Conservation (phyloP, 2,329 filamentous ascomycete species). For the Aureobasidium uvarum region DNA sequence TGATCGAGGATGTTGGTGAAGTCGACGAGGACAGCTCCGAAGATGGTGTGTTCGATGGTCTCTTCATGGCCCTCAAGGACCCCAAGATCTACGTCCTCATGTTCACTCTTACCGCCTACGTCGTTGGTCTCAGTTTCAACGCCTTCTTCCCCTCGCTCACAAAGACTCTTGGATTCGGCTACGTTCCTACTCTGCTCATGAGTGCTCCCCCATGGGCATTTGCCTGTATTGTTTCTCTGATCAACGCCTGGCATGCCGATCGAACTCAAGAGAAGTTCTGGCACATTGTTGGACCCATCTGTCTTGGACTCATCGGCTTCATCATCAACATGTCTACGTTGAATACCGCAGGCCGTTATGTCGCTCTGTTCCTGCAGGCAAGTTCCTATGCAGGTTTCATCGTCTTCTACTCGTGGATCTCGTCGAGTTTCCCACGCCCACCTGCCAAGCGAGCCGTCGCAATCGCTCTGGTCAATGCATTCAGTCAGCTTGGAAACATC, state of each 20-base stretch:
- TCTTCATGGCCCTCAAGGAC: constrained; percentile 33
- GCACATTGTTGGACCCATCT: constrained; percentile 57
- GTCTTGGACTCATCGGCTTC: constrained; percentile 57
- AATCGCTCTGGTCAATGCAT: constrained; percentile 35
- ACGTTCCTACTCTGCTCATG: constrained; percentile 38
- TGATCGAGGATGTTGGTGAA: constrained; percentile 37
- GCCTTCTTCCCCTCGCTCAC: constrained; percentile 41
- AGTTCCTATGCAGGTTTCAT: constrained; percentile 58
- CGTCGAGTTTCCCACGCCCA: constrained; percentile 34
- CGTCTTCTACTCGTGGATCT: constrained; percentile 60
- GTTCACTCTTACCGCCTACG: constrained; percentile 20
- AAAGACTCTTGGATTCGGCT: constrained; percentile 41
- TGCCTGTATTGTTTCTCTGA: constrained; percentile 31
- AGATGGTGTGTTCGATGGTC: constrained; percentile 36
- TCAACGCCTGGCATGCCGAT: constrained; percentile 33
- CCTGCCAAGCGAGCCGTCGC: constrained; percentile 36
- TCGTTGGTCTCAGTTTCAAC: constrained; percentile 29
- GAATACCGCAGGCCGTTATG: constrained; percentile 57
- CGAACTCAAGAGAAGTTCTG: constrained; percentile 49
- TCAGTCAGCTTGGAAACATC: constrained; percentile 31
- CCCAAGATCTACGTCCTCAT: constrained; percentile 31
- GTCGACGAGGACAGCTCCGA: constrained; percentile 47
- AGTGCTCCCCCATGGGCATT: constrained; percentile 40
- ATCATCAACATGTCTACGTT: constrained; percentile 60
- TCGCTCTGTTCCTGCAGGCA: constrained; percentile 60